phyloP scores from a whole-genome alignment of 139 green algal genomes.

The Tetraselmis striata region DNA sequence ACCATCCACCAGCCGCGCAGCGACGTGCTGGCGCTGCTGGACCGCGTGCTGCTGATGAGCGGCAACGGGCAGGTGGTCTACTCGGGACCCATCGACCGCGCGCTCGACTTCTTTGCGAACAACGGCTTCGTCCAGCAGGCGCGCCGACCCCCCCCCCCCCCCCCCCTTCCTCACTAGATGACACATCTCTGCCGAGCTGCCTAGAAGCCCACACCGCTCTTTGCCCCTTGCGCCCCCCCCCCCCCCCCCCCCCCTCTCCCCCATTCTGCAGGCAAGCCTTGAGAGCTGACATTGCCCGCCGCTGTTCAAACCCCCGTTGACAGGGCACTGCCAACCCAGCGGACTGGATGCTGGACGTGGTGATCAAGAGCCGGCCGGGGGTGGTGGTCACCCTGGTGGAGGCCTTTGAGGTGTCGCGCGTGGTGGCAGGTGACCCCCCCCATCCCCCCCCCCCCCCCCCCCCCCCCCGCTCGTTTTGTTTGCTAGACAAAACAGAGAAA shows the following conservation, averaged over 20 bases:
- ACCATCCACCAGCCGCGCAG: constrained; percentile 62
- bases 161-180: constrained; percentile 48
- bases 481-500: no score
- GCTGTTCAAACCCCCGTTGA: no score
- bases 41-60: constrained; percentile 4
- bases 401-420: not conserved
- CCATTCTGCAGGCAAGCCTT: no score
- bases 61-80: not conserved
- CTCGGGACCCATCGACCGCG: not conserved
- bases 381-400: not conserved
- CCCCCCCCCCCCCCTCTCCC: no score
- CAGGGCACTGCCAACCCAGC: no score
- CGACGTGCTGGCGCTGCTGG: constrained; percentile 50
- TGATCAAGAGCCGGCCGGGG: not conserved
- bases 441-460: no score
- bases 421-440: no score
- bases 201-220: constrained; percentile 25
- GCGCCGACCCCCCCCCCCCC: no score
- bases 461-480: no score
- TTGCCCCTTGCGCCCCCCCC: no score
- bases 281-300: constrained; percentile 41
- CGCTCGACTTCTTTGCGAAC: not conserved
- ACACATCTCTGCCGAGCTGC: constrained; percentile 47
- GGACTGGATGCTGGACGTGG: not conserved
- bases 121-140: no score